Evolutionary conservation across 2,329 filamentous ascomycete genomes (phyloP).

Genomic region (Colletotrichum costaricense): DNA sequence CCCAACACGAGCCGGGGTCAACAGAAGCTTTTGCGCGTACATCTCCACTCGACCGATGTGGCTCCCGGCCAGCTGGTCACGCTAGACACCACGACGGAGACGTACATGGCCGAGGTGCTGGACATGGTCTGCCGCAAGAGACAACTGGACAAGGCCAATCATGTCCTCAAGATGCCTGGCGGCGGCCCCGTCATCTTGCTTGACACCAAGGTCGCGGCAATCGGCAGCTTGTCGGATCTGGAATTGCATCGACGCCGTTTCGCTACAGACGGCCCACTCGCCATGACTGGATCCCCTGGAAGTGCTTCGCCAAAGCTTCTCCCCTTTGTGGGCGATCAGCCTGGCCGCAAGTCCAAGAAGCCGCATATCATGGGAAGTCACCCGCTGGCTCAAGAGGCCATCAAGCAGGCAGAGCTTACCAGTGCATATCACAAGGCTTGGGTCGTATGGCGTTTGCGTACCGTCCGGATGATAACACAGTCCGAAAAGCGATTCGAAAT

Average conservation of each 20-base stretch:
- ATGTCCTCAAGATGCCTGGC: constrained; percentile 81
- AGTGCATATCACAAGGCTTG: constrained; percentile 78
- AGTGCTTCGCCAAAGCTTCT: constrained; percentile 76
- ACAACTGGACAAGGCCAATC: constrained; percentile 81
- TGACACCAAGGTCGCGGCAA: constrained; percentile 82
- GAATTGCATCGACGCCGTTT: constrained; percentile 82
- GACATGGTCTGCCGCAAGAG: constrained; percentile 82
- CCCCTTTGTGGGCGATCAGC: constrained; percentile 56
- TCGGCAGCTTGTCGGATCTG: constrained; percentile 79
- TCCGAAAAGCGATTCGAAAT: constrained; percentile 83
- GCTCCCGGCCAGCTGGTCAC: constrained; percentile 80
- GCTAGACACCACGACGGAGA: constrained; percentile 82
- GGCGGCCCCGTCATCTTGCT: constrained; percentile 80
- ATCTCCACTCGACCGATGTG: constrained; percentile 76
- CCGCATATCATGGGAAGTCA: constrained; percentile 67
- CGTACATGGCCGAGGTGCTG: constrained; percentile 84
- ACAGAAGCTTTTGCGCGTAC: constrained; percentile 77
- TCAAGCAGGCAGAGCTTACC: constrained; percentile 69
- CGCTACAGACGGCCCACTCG: constrained; percentile 77
- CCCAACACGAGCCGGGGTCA: constrained; percentile 66
- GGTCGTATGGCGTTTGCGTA: constrained; percentile 83
- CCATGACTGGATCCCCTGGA: constrained; percentile 75
- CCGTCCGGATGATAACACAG: constrained; percentile 81
- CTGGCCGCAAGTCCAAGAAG: constrained; percentile 62
- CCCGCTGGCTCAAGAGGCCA: constrained; percentile 73